Conservation (phyloP, 192 early-diverging fungal species). For the Mortierella hygrophila region DNA sequence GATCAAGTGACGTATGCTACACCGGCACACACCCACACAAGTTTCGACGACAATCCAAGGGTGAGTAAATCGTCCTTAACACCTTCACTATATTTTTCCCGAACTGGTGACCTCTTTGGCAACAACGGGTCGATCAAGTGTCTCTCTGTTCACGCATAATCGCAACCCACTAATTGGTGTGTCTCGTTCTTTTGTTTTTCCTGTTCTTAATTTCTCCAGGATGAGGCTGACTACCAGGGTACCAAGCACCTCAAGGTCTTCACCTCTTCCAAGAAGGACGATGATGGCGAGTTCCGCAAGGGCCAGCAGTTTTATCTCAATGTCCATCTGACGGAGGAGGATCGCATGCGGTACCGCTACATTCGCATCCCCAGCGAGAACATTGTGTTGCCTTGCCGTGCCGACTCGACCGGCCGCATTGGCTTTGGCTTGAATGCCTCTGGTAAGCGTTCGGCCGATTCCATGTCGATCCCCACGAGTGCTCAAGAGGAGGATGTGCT, state of each 20-base stretch:
- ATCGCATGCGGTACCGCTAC: slow-evolving; percentile 43
- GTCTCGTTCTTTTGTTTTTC: not conserved
- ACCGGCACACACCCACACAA: slow-evolving; percentile 36
- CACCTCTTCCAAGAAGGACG: slow-evolving; percentile 55
- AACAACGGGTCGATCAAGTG: not conserved
- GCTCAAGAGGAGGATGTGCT: slow-evolving; percentile 55
- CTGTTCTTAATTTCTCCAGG: not conserved
- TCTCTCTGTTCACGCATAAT: slow-evolving; percentile 11
- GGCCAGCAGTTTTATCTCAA: slow-evolving; percentile 56
- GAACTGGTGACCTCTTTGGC: not conserved
- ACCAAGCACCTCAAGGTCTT: slow-evolving; percentile 52
- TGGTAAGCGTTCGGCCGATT: slow-evolving; percentile 37
- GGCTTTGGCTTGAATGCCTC: slow-evolving; percentile 37
- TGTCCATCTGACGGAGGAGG: slow-evolving; percentile 36
- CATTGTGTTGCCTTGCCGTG: slow-evolving; percentile 48
- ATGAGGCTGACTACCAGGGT: slow-evolving; percentile 29
- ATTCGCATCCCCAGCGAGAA: slow-evolving; percentile 52
- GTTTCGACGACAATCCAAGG: slow-evolving; percentile 45
- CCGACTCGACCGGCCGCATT: slow-evolving; percentile 34
- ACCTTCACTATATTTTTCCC: no score
- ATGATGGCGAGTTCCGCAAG: slow-evolving; percentile 56
- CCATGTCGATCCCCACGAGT: slow-evolving; percentile 44
- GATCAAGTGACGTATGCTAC: slow-evolving; percentile 40
- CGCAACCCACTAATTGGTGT: not conserved
- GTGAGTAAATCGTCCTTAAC: slow-evolving; percentile 21